These are phyloP conservation scores for Aspergillus udagawae DNA, from an alignment of 2,329 filamentous ascomycete species.

Conservation along the genomic window DNA sequence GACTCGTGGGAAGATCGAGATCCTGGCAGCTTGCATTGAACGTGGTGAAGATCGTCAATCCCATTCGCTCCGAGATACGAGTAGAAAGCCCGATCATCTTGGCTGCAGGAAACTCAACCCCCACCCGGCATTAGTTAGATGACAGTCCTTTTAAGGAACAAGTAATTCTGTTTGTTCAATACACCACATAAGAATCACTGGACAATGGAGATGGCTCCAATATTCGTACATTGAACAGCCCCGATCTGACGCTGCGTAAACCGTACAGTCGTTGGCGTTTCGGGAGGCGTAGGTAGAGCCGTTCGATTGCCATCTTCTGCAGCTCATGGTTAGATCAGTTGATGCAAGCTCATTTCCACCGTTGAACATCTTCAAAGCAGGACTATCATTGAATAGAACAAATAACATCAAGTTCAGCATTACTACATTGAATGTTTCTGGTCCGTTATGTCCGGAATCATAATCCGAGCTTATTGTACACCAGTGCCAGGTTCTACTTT, in stretches of 20 bases:
- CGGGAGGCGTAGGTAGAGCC: too few species aligned
- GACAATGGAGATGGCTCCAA: too few species aligned
- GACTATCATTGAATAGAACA: too few species aligned
- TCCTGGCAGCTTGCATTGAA: constrained; percentile 1
- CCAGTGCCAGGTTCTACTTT: neutral
- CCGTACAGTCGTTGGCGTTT: too few species aligned
- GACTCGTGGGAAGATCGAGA: neutral
- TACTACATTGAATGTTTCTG: neutral
- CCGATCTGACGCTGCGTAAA: too few species aligned
- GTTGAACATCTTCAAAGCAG: too few species aligned
- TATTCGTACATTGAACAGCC: too few species aligned
- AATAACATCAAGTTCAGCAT: neutral
- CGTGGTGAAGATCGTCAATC: constrained; percentile 4
- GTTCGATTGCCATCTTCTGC: too few species aligned
- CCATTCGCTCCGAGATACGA: constrained; percentile 6
- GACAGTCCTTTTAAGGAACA: neutral
- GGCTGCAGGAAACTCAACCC: neutral
- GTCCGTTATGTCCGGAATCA: neutral
- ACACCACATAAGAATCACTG: too few species aligned
- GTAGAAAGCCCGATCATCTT: neutral
- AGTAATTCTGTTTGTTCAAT: neutral
- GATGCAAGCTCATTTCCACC: too few species aligned
- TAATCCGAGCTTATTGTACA: neutral
- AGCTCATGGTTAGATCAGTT: too few species aligned
- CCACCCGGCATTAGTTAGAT: neutral